These are phyloP conservation scores for Haplosporangium gracile DNA, from an alignment of 192 early-diverging fungal species.

Conservation along the genomic window DNA sequence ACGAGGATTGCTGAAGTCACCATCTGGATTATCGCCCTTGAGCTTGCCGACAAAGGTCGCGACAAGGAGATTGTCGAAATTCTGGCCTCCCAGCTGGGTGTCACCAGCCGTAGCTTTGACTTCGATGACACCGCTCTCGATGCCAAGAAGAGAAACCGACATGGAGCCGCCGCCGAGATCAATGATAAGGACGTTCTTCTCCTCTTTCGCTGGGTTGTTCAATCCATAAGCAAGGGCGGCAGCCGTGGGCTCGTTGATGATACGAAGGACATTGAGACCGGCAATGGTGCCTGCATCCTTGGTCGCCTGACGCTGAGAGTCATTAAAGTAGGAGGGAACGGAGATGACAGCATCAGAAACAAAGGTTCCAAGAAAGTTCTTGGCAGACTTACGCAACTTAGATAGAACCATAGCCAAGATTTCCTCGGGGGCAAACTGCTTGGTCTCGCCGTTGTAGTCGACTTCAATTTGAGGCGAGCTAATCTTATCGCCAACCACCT, in stretches of 20 bases:
- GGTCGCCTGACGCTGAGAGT: conserved; percentile 98
- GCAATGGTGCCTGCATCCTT: conserved; percentile 96
- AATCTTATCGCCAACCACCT: conserved; percentile 82
- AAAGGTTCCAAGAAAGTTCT: conserved; percentile 83
- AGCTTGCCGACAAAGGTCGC: conserved; percentile 94
- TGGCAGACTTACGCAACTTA: conserved; percentile 98
- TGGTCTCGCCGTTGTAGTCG: conserved; percentile 96
- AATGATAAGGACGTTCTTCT: conserved; percentile 95
- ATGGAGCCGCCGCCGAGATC: conserved; percentile 97
- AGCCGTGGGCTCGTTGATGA: conserved; percentile 98
- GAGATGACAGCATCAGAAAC: conserved; percentile 92
- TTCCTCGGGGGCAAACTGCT: conserved; percentile 96
- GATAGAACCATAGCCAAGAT: conserved; percentile 94
- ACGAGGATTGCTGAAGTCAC: conserved; percentile 90
- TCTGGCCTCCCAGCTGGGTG: conserved; percentile 98
- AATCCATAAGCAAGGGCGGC: conserved; percentile 97
- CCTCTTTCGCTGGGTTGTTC: conserved; percentile 84
- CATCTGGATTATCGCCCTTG: no score
- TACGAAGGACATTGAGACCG: conserved; percentile 94
- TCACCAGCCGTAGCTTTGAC: conserved; percentile 98
- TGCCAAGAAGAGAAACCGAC: conserved; percentile 96
- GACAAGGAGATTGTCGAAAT: conserved; percentile 99
- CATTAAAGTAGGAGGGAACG: conserved; percentile 96
- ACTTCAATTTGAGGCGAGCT: conserved; percentile 92
- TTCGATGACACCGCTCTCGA: conserved; percentile 97